Conservation (phyloP, 208 protist species). For the Acanthamoeba culbertsoni region DNA sequence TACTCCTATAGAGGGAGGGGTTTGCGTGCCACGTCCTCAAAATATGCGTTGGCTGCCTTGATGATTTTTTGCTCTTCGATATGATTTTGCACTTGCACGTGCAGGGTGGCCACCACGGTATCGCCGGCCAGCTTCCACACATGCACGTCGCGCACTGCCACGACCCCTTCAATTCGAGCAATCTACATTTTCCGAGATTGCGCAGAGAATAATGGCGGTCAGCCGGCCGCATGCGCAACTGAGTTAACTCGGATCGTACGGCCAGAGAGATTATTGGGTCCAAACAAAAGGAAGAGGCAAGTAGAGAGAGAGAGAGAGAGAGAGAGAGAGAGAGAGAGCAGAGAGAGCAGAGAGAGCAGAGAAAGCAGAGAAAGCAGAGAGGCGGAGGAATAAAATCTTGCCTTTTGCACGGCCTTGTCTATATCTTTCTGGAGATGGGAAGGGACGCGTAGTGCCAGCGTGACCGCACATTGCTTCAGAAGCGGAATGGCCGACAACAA, state of each 20-base stretch:
- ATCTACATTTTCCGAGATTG: neutral
- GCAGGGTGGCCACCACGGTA: neutral
- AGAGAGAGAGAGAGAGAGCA: neutral
- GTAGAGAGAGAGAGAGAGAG: too few species aligned
- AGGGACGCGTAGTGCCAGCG: neutral
- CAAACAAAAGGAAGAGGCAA: too few species aligned
- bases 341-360: neutral
- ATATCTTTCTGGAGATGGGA: neutral
- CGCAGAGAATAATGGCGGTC: too few species aligned
- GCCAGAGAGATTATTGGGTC: too few species aligned
- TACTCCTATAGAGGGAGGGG: neutral
- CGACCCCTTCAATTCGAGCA: neutral
- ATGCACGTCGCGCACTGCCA: neutral
- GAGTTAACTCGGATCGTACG: too few species aligned
- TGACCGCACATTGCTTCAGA: neutral
- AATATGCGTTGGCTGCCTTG: neutral
- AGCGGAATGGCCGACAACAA: neutral
- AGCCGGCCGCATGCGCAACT: too few species aligned
- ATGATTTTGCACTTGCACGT: neutral
- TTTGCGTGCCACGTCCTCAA: neutral
- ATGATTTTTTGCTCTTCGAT: constrained; percentile 27
- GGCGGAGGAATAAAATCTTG: too few species aligned
- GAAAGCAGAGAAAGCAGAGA: too few species aligned
- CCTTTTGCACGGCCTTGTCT: neutral
- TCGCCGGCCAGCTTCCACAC: constrained; percentile 14